Evolutionary conservation across 805 yeast species (phyloP).

Genomic region (Pichia deserticola): DNA sequence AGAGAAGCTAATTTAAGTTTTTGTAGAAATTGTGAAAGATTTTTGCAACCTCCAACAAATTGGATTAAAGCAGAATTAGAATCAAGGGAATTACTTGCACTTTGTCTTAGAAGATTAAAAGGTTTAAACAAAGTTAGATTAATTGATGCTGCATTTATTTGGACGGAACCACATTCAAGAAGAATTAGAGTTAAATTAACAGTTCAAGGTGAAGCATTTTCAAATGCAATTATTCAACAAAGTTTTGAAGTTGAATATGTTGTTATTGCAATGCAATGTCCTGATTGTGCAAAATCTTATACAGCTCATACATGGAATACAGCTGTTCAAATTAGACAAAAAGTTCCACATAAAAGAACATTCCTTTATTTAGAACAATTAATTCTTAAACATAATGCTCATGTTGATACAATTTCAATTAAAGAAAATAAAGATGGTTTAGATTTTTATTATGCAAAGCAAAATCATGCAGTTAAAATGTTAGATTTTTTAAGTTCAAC

Average conservation of each 20-base stretch:
- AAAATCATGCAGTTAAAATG: constrained; percentile 91
- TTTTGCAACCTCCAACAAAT: constrained; percentile 87
- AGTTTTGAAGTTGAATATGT: constrained; percentile 89
- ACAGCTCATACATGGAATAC: constrained; percentile 99
- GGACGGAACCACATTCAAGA: constrained; percentile 99
- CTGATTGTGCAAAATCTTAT: constrained; percentile 96
- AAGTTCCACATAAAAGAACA: constrained; percentile 94
- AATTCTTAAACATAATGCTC: constrained; percentile 87
- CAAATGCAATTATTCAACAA: constrained; percentile 88
- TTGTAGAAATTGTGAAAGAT: constrained; percentile 96
- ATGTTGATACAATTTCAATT: constrained; percentile 86
- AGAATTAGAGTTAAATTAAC: constrained; percentile 86
- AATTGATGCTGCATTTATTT: constrained; percentile 88
- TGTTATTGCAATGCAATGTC: constrained; percentile 94
- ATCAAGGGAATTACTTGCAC: constrained; percentile 84
- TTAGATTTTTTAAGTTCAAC: constrained; percentile 80
- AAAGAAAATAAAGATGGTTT: constrained; percentile 91
- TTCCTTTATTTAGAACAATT: constrained; percentile 92
- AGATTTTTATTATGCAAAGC: constrained; percentile 84
- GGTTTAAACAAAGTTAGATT: constrained; percentile 82
- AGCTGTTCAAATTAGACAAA: constrained; percentile 93
- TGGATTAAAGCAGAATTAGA: constrained; percentile 91
- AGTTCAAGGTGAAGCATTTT: constrained; percentile 94
- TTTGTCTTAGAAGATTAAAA: constrained; percentile 79
- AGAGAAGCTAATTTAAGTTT: constrained; percentile 90